Conservation (phyloP, 192 early-diverging fungal genomes). For the Piromyces finnis region DNA sequence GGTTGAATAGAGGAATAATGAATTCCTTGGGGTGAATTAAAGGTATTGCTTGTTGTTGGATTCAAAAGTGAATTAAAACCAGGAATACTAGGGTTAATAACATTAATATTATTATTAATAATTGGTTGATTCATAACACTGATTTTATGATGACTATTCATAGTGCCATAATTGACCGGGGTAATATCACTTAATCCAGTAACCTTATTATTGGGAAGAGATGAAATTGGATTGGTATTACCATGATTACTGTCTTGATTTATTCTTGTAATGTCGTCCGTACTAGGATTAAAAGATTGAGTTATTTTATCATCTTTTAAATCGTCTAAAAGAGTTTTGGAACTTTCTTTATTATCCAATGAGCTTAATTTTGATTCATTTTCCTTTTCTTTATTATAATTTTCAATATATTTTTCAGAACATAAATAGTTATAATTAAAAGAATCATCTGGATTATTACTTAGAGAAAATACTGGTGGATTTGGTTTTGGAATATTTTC, state of each 20-base stretch:
- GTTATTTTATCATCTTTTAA: no score
- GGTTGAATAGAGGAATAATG: no score
- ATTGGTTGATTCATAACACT: not conserved
- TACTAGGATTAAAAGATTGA: no score
- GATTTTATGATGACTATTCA: not conserved
- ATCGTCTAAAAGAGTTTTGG: no score
- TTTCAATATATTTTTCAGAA: not conserved
- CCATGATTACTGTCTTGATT: no score
- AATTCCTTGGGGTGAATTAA: no score
- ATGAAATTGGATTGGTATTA: no score
- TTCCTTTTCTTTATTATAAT: not conserved
- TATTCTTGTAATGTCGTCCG: no score
- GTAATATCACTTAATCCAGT: not conserved
- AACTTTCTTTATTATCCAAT: no score
- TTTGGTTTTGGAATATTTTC: not conserved
- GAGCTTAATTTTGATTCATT: no score
- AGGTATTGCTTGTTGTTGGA: no score
- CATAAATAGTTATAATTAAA: not conserved
- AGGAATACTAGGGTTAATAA: not conserved
- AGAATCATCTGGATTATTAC: not conserved
- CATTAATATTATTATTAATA: not conserved
- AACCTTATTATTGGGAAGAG: not conserved
- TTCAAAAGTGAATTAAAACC: no score
- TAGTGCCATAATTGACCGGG: not conserved
- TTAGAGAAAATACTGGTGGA: not conserved